A percentile compares a stretch with the other conserved stretches of the same genome.
These are phyloP conservation scores for Neophaeococcomyces mojaviensis DNA, from an alignment of 2,329 filamentous ascomycete genomes.

Conservation along the genomic window DNA sequence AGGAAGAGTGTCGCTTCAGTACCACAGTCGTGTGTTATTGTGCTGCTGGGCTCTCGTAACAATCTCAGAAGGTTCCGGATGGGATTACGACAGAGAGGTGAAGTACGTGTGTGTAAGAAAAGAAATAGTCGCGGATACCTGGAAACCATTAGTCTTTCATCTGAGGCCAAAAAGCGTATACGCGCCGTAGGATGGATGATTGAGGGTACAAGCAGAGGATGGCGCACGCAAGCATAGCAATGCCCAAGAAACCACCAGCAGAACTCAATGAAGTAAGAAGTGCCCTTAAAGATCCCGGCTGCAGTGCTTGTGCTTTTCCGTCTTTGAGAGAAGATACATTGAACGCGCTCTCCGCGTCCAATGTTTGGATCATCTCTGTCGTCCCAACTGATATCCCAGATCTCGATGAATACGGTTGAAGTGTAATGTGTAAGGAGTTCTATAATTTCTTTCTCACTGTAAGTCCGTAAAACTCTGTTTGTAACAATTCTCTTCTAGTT, in stretches of 20 bases:
- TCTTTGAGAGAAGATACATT: not conserved
- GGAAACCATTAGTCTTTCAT: not conserved
- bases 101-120: not conserved
- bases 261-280: not conserved
- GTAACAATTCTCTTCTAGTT: too few species aligned
- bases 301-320: not conserved
- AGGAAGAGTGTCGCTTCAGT: not conserved
- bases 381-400: too few species aligned
- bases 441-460: too few species aligned
- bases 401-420: too few species aligned
- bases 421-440: too few species aligned
- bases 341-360: conserved; percentile 3
- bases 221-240: not conserved
- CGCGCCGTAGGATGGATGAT: not conserved
- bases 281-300: not conserved
- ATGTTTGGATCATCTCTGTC: too few species aligned
- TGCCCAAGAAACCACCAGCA: not conserved
- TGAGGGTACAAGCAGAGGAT: not conserved
- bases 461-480: too few species aligned
- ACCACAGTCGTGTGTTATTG: not conserved
- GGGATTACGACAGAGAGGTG: not conserved
- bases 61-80: not conserved
- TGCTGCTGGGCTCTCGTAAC: not conserved
- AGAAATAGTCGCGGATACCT: not conserved
- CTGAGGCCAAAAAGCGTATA: not conserved